Base-by-base conservation (phyloP, 2,329 filamentous ascomycete genomes). In the Arthrobotrys iridis region DNA sequence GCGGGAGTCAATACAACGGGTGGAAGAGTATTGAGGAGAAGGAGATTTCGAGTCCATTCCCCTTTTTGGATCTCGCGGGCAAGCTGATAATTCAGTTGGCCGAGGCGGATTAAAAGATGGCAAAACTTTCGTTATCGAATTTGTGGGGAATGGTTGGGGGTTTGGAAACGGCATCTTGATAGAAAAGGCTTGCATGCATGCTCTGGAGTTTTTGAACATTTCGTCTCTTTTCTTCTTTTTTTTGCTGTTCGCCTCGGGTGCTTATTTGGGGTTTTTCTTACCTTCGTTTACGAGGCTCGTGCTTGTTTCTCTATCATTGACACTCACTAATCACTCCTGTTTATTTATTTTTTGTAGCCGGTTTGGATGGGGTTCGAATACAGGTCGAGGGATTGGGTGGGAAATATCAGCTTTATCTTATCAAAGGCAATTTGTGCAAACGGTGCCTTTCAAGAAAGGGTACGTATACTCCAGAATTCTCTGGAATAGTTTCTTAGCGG, bases 11-110 rank as follows among this genome's bases (percentile, higher is more conserved):
- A 82, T 85, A 74, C 84, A 83, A 81, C 84, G 84, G 77, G 43
- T 75, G 63, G 63, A 75, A 82, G 84, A 82, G 81, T 77, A 84
- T 93, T 58, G 93, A 95, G 80, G 93, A 97, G 83, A 98, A 98
- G 86, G 91, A 96, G 80, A 93, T 97, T 77, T 94, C 93, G 46
- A 96, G 92, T 81, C 93, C 95, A 26, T 98, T 97, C 82, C 94
- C 95, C 2, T 98, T 97, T 84, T 86, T 98, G 80, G 94, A 98
- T 83, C 91, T 97, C 82, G 93, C 94, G 28, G 93, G 92, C 78
- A 90, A 90, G 83, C 85, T 98, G 80, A 97, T 98, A 79, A 93
- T 97, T 84, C 93, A 97, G 84, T 85, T 98, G 81, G 93, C 93
- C 8, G 92, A 94, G 81, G 90, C 91, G 68, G 91, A 92, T 78